These are phyloP conservation scores for Lentinula novae-zelandiae DNA, from an alignment of 1,284 basidiomycete species.

Conservation along the genomic window DNA sequence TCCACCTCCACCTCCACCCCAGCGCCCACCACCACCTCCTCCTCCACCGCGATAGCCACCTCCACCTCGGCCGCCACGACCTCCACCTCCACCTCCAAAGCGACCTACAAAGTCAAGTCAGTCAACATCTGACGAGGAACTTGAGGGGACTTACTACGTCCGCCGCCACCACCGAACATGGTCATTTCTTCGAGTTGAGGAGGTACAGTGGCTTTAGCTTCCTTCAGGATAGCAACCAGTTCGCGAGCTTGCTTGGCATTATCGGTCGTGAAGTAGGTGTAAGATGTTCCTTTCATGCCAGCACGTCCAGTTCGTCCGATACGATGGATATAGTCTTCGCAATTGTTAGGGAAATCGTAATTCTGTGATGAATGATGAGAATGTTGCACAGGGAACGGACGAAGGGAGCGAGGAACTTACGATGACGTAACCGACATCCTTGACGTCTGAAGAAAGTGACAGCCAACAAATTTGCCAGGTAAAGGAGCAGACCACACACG, in stretches of 20 bases:
- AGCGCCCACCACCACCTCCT: constrained; percentile 13
- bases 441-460: constrained; percentile 69
- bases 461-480: constrained; percentile 26
- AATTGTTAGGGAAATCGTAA: constrained; percentile 97
- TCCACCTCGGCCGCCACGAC: constrained; percentile 35
- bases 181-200: constrained; percentile 93
- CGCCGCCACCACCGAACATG: constrained; percentile 77
- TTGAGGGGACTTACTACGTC: constrained; percentile 51
- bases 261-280: constrained; percentile 95
- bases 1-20: constrained; percentile 24
- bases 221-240: constrained; percentile 83
- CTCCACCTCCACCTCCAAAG: constrained; percentile 42
- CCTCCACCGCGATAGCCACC: constrained; percentile 25
- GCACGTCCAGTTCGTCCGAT: constrained; percentile 92
- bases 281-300: constrained; percentile 87
- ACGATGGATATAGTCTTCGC: constrained; percentile 92
- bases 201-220: constrained; percentile 88
- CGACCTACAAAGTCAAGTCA: constrained; percentile 39
- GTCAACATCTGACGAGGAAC: constrained; percentile 1
- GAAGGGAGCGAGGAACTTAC: constrained; percentile 44
- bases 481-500: constrained; percentile 30
- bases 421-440: constrained; percentile 92
- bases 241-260: constrained; percentile 95
- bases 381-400: constrained; percentile 5
- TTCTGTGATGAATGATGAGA: constrained; percentile 48